phyloP scores from a whole-genome alignment of 768 basidiomycete genomes.

The Naganishia onofrii region DNA sequence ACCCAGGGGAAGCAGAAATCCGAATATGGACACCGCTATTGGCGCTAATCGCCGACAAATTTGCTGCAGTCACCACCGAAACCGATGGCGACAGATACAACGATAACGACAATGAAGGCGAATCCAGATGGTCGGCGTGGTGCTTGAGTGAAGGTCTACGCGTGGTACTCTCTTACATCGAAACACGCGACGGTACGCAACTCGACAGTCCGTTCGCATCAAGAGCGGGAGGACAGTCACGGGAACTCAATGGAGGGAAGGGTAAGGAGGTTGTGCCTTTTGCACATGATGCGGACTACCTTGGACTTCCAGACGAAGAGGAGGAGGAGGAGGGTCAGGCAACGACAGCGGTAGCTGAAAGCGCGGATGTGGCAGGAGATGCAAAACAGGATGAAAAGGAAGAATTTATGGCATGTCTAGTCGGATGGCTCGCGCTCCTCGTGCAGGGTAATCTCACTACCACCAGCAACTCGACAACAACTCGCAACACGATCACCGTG shows the following conservation, averaged over 20 bases:
- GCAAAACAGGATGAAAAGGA: neutral
- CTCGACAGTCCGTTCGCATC: neutral
- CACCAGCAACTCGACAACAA: neutral
- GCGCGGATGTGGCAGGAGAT: neutral
- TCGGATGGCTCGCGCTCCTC: neutral
- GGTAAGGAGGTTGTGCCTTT: neutral
- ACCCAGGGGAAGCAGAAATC: conserved; percentile 1
- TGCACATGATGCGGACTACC: neutral
- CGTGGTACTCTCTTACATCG: neutral
- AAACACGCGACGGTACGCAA: neutral
- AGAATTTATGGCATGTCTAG: neutral
- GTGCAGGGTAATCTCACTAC: neutral
- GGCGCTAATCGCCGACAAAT: conserved; percentile 12
- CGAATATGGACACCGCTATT: conserved; percentile 28
- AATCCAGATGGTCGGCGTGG: neutral
- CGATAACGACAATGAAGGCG: neutral
- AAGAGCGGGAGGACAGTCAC: too few species aligned
- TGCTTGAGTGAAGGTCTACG: neutral
- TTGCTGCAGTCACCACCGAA: neutral
- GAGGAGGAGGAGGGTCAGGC: neutral
- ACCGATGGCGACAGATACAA: neutral
- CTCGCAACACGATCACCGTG: too few species aligned
- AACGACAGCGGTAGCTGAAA: neutral
- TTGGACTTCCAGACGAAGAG: neutral
- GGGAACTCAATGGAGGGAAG: neutral